phyloP scores from a whole-genome alignment of 2,329 filamentous ascomycete species.

The Aureobasidium uvarum region DNA sequence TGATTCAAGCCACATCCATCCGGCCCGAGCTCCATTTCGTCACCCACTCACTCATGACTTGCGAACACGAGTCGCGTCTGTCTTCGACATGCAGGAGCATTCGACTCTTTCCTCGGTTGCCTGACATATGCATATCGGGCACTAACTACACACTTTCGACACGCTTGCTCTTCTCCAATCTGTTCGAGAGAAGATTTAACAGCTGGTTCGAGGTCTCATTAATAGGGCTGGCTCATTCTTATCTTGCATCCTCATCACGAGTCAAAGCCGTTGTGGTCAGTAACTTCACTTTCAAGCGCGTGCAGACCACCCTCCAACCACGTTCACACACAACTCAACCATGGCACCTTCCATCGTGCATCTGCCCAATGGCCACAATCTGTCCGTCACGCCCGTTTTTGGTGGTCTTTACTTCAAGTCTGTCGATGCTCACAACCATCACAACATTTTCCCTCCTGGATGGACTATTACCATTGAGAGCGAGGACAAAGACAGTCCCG shows the following conservation, averaged over 20 bases:
- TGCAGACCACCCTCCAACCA: background rate
- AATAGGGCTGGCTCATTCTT: background rate
- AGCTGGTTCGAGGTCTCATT: too few relatives aligned
- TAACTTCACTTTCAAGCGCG: background rate
- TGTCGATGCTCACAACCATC: constrained; percentile 67
- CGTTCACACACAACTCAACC: background rate
- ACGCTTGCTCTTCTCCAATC: background rate
- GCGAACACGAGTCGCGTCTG: constrained; percentile 5
- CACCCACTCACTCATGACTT: background rate
- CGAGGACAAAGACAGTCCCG: constrained; percentile 49
- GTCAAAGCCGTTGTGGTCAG: constrained; percentile 18
- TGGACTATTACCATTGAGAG: constrained; percentile 89
- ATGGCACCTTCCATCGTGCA: constrained; percentile 54
- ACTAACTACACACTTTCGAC: background rate
- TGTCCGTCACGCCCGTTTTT: constrained; percentile 81
- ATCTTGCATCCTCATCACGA: constrained; percentile 6
- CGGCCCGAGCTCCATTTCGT: constrained; percentile 6
- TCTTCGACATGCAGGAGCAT: background rate
- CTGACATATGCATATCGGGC: background rate
- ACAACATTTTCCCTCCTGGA: constrained; percentile 73
- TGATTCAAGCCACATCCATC: constrained; percentile 9
- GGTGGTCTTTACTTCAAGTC: constrained; percentile 89
- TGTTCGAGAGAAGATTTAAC: background rate
- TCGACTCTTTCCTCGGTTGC: background rate
- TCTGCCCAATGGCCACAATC: constrained; percentile 82